Percentiles rank a stretch among this genome's conserved stretches.
Conservation (phyloP, 768 basidiomycete genomes). For the Asterophora lycoperdoides region DNA sequence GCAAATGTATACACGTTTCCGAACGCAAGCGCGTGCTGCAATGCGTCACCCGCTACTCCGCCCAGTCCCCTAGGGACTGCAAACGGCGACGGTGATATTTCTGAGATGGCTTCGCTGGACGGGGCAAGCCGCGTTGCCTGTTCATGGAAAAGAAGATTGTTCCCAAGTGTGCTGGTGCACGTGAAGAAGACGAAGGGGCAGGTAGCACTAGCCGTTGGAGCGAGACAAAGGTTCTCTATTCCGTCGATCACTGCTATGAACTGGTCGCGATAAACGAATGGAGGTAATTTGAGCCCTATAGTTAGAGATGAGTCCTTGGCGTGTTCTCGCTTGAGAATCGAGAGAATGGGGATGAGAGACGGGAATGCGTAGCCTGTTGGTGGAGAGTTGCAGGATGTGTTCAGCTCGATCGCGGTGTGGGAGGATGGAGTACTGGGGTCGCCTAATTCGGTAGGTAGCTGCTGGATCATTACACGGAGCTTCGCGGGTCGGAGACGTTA, state of each 20-base stretch:
- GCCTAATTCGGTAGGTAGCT: conserved; percentile 40
- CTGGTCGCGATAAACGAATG: conserved; percentile 61
- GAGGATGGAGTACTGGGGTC: conserved; percentile 25
- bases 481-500: conserved; percentile 54
- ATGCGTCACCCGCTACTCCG: conserved; percentile 70
- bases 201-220: conserved; percentile 7
- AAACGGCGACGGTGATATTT: conserved; percentile 25
- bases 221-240: conserved; percentile 37
- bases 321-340: conserved; percentile 47
- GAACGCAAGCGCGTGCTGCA: conserved; percentile 77
- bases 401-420: conserved; percentile 71
- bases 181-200: conserved; percentile 69
- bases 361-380: conserved; percentile 64
- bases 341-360: conserved; percentile 50
- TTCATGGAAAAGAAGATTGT: conserved; percentile 57
- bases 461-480: conserved; percentile 59
- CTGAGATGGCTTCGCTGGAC: conserved; percentile 3
- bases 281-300: conserved; percentile 77
- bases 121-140: conserved; percentile 29
- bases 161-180: conserved; percentile 79
- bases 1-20: conserved; percentile 72
- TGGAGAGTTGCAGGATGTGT: conserved; percentile 66
- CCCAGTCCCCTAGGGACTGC: conserved; percentile 65
- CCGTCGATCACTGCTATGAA: conserved; percentile 50
- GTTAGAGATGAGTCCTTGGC: conserved; percentile 50